Conservation (phyloP, 345 rosid species). For the Bruguiera parviflora region DNA sequence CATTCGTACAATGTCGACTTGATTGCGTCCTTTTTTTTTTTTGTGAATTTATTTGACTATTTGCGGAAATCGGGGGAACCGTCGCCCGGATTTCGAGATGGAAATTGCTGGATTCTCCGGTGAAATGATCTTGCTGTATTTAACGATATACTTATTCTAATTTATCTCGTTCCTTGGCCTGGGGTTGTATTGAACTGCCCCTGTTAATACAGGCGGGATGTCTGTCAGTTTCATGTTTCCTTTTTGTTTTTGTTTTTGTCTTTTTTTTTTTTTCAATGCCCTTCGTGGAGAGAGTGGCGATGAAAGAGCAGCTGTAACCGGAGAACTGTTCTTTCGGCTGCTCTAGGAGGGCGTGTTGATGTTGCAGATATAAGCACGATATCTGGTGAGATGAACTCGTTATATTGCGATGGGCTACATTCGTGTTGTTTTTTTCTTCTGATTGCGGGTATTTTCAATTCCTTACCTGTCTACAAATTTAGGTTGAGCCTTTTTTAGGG, state of each 20-base stretch:
- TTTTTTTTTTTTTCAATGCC: constrained; percentile 43
- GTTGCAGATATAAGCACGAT: constrained; percentile 82
- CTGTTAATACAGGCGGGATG: constrained; percentile 8
- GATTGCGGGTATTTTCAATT: too few species aligned
- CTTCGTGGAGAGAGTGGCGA: constrained; percentile 89
- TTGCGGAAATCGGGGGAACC: constrained; percentile 44
- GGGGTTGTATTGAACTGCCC: background rate
- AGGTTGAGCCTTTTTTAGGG: too few species aligned
- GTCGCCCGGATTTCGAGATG: constrained; percentile 51
- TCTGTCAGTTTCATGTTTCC: background rate
- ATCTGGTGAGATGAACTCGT: constrained; percentile 56
- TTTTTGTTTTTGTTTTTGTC: too few species aligned
- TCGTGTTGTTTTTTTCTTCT: background rate
- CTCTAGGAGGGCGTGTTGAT: constrained; percentile 91
- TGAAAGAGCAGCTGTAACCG: constrained; percentile 88
- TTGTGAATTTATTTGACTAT: constrained; percentile 58
- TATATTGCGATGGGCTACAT: constrained; percentile 6
- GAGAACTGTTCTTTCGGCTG: constrained; percentile 86
- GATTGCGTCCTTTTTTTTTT: constrained; percentile 59
- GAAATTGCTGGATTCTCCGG: constrained; percentile 68
- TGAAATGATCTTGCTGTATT: constrained; percentile 11
- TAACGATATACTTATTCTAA: background rate
- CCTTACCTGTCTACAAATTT: too few species aligned
- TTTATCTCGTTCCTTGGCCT: background rate
- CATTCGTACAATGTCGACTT: constrained; percentile 54